Evolutionary conservation across 371 early-diverging fungal species (phyloP), one percentile per base, ranked within the genome.

Genomic region (Mucor piriformis): DNA sequence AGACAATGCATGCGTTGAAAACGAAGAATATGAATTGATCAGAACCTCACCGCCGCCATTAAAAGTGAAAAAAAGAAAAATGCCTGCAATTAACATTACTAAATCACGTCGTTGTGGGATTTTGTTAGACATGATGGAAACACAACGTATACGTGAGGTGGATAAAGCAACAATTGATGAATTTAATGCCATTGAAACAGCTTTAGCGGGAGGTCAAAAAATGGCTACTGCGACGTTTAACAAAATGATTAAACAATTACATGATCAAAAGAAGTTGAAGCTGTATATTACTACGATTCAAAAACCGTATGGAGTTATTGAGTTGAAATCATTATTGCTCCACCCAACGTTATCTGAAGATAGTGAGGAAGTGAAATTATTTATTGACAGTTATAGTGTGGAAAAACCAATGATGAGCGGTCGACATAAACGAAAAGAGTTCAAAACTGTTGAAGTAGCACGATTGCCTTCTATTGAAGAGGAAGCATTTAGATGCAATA

Each of bases 71-170:
- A 55, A 33, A 24, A 2, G 2, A 47, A 48, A 43, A 49, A 24
- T 5, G 16, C 25, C 0, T 20, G 42, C n/a, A 42, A 16, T 34
- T 6, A 57, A 63, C 15, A 55, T 10, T 7, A 62, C 56, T 16
- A 53, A 47, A 47, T 4, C 52, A 8, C 48, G 50, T 27, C 54
- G 67, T 21, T 2, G 4, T 11, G 24, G 18, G 2, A 58, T 62
- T 18, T 4, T 67, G 10, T 18, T 59, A 16, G 56, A 67, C 3
- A 59, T 67, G 47, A 16, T 67, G 6, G 59, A 62, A 21, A 32
- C 53, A 16, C 16, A 59, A 1, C 58, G 33, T 24, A 46, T 67
- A 21, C 42, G 35, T 12, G 67, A 62, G 40, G 18, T 54, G 2
- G 47, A 55, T 32, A 1, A 2, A 2, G 35, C 35, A 1, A 16